A percentile compares a stretch with the other conserved stretches of the same genome.
Evolutionary conservation across 2,329 filamentous ascomycete genomes (phyloP).

Genomic region (Chrysoporthe deuterocubensis): DNA sequence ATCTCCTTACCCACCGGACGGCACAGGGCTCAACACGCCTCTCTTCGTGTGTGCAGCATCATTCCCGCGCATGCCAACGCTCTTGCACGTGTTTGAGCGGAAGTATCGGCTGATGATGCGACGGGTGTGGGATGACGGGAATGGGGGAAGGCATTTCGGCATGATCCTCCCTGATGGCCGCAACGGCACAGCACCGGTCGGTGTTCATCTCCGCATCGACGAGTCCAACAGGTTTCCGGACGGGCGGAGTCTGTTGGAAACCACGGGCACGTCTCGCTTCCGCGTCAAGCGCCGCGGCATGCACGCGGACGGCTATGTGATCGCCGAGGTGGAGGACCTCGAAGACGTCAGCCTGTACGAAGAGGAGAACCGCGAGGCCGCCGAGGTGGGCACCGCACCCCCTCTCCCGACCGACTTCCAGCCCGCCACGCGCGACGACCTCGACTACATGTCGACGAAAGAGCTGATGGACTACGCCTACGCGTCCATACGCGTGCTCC

Average conservation of each 20-base stretch:
- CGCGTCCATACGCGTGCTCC: slow-evolving; percentile 72
- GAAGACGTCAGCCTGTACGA: slow-evolving; percentile 82
- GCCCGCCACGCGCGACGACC: slow-evolving; percentile 36
- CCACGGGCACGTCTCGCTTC: slow-evolving; percentile 77
- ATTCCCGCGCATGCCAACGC: slow-evolving; percentile 83
- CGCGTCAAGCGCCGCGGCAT: slow-evolving; percentile 66
- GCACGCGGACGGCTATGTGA: slow-evolving; percentile 72
- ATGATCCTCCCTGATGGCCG: slow-evolving; percentile 76
- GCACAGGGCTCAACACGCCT: slow-evolving; percentile 64
- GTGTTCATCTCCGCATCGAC: slow-evolving; percentile 77
- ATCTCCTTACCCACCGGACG: slow-evolving; percentile 50
- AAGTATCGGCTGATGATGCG: slow-evolving; percentile 89
- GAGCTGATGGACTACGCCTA: slow-evolving; percentile 68
- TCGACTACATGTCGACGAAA: slow-evolving; percentile 69
- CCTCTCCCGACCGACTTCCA: slow-evolving; percentile 4
- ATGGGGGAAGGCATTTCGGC: slow-evolving; percentile 77
- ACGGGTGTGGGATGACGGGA: slow-evolving; percentile 60
- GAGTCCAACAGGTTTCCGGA: slow-evolving; percentile 76
- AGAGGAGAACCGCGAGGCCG: slow-evolving; percentile 76
- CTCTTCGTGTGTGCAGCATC: slow-evolving; percentile 83
- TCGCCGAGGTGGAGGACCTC: slow-evolving; percentile 76
- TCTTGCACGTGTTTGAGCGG: slow-evolving; percentile 91
- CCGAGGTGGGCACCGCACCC: slow-evolving; percentile 48
- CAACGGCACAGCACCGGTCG: slow-evolving; percentile 44
- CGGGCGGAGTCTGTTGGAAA: slow-evolving; percentile 81